phyloP scores from a whole-genome alignment of 371 early-diverging fungal genomes.

The Mortierella sp. region DNA sequence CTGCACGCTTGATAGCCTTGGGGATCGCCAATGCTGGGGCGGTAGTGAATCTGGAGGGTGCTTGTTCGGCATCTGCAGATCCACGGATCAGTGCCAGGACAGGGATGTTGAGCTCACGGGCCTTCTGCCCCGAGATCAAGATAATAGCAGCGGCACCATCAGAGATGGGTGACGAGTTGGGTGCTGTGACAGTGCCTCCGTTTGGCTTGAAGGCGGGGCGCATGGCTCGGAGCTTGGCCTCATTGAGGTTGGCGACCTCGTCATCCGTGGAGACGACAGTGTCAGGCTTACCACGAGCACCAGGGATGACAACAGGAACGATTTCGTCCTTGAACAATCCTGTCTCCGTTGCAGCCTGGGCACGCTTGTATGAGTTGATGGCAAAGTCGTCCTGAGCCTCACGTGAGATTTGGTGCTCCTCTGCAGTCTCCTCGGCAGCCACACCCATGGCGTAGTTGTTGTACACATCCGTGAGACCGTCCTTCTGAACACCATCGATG shows the following conservation, averaged over 20 bases:
- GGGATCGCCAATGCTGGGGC: slow-evolving; percentile 94
- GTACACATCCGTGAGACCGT: slow-evolving; percentile 95
- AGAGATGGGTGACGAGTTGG: slow-evolving; percentile 92
- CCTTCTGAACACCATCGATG: slow-evolving; percentile 90
- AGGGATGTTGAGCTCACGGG: slow-evolving; percentile 77
- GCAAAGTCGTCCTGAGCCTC: slow-evolving; percentile 93
- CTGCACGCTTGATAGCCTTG: slow-evolving; percentile 89
- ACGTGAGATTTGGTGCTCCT: slow-evolving; percentile 81
- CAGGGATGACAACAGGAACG: slow-evolving; percentile 85
- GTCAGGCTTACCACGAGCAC: slow-evolving; percentile 87
- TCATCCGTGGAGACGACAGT: slow-evolving; percentile 84
- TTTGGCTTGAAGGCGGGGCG: slow-evolving; percentile 90
- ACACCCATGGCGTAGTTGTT: slow-evolving; percentile 91
- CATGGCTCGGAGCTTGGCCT: slow-evolving; percentile 85
- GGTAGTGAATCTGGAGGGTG: slow-evolving; percentile 91
- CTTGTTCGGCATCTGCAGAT: slow-evolving; percentile 82
- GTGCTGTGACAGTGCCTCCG: slow-evolving; percentile 95
- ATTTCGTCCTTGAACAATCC: slow-evolving; percentile 90
- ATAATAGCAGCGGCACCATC: slow-evolving; percentile 97
- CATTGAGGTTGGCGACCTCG: slow-evolving; percentile 76
- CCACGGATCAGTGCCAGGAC: slow-evolving; percentile 80
- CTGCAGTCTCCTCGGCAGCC: slow-evolving; percentile 94
- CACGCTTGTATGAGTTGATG: slow-evolving; percentile 86
- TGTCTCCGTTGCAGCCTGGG: slow-evolving; percentile 81
- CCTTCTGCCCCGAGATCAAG: slow-evolving; percentile 81